These are phyloP conservation scores for Omphalotus guepiniiformis DNA, from an alignment of 768 basidiomycete species.

Conservation along the genomic window DNA sequence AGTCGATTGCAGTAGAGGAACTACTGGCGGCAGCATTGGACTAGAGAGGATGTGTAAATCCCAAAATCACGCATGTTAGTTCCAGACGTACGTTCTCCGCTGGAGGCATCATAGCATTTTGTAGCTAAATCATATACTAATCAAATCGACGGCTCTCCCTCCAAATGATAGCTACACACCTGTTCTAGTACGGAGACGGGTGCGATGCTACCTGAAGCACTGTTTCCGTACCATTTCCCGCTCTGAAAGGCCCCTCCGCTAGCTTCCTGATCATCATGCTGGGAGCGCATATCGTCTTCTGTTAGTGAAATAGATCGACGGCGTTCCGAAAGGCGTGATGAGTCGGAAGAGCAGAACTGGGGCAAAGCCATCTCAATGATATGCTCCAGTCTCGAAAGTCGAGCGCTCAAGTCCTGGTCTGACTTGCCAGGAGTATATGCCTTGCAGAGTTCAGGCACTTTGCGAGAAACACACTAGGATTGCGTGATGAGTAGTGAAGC, in stretches of 20 bases:
- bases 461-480: slow-evolving; percentile 72
- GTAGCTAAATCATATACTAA: slow-evolving; percentile 36
- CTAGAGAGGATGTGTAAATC: too few species aligned
- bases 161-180: slow-evolving; percentile 34
- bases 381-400: slow-evolving; percentile 72
- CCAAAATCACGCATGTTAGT: too few species aligned
- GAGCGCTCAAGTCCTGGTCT: slow-evolving; percentile 75
- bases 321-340: slow-evolving; percentile 20
- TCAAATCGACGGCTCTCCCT: too few species aligned
- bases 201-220: slow-evolving; percentile 79
- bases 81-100: slow-evolving; percentile 2
- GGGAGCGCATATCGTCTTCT: slow-evolving; percentile 70
- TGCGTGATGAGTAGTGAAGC: slow-evolving; percentile 13
- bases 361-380: slow-evolving; percentile 79
- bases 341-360: slow-evolving; percentile 48
- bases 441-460: slow-evolving; percentile 84
- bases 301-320: slow-evolving; percentile 46
- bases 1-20: slow-evolving; percentile 32
- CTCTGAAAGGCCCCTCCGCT: slow-evolving; percentile 75
- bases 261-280: slow-evolving; percentile 73
- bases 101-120: slow-evolving; percentile 45
- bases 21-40: slow-evolving; percentile 16
- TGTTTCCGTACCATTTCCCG: slow-evolving; percentile 83
- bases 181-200: slow-evolving; percentile 77
- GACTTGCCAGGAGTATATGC: slow-evolving; percentile 85